Evolutionary conservation across 257 asterid species (phyloP).

Genomic region (Paraleonurus japonicus): DNA sequence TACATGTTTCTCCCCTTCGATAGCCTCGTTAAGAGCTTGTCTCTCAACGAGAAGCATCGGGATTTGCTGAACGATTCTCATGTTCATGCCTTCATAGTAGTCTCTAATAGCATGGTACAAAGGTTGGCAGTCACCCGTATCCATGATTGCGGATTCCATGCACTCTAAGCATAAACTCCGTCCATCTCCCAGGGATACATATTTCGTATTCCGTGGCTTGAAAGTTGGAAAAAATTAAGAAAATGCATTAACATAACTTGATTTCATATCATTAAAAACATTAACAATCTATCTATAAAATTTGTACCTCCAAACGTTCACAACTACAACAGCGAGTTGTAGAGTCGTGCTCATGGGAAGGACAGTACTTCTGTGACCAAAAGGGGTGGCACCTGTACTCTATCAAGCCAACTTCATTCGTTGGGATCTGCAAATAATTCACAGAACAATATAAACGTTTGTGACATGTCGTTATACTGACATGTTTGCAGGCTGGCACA

Average conservation of each 20-base stretch:
- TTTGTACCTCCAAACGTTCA: conserved; percentile 88
- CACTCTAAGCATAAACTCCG: conserved; percentile 94
- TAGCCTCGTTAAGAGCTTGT: conserved; percentile 95
- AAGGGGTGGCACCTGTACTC: conserved; percentile 98
- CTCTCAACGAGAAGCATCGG: conserved; percentile 98
- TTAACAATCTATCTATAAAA: neutral
- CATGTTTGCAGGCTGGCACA: no score
- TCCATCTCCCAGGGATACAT: conserved; percentile 82
- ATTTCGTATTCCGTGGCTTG: conserved; percentile 69
- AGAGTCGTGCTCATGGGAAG: conserved; percentile 80
- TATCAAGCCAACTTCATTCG: conserved; percentile 75
- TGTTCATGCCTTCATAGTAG: conserved; percentile 96
- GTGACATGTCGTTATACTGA: no score
- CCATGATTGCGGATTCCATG: conserved; percentile 97
- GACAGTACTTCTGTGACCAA: conserved; percentile 94
- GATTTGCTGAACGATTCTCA: conserved; percentile 86
- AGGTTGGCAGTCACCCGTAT: conserved; percentile 94
- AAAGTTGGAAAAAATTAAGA: neutral
- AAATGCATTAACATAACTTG: neutral
- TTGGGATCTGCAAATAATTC: conserved; percentile 66
- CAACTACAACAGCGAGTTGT: conserved; percentile 94
- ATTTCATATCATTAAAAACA: neutral
- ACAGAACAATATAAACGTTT: neutral
- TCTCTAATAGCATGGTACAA: conserved; percentile 89
- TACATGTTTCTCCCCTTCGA: conserved; percentile 96